A percentile compares a stretch with the other conserved stretches of the same genome.
phyloP scores from a whole-genome alignment of 345 rosid genomes.

The Punica granatum region DNA sequence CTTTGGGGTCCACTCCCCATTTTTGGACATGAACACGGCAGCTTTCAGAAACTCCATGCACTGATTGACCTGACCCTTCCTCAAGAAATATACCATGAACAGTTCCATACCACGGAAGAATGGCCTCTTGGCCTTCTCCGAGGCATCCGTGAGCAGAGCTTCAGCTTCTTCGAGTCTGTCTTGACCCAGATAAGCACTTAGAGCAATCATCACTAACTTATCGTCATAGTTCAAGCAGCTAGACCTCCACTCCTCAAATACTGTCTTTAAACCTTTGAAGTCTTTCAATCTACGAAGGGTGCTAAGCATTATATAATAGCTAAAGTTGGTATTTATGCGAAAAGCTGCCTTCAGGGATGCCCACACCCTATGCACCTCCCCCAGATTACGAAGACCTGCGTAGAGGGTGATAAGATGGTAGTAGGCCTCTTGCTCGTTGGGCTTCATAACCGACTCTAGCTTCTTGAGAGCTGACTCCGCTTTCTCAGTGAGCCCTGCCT shows the following conservation, averaged over 20 bases:
- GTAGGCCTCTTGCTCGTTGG: constrained; percentile 42
- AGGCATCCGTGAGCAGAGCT: constrained; percentile 28
- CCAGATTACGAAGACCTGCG: constrained; percentile 36
- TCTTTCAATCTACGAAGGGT: constrained; percentile 55
- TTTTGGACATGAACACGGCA: constrained; percentile 27
- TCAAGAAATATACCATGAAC: constrained; percentile 53
- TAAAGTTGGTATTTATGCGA: constrained; percentile 28
- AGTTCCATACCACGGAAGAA: constrained; percentile 35
- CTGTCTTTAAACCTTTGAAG: constrained; percentile 34
- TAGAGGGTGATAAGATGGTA: constrained; percentile 65
- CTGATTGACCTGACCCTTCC: constrained; percentile 25
- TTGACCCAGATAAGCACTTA: constrained; percentile 37
- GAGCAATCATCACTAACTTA: constrained; percentile 42
- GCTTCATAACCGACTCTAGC: constrained; percentile 43
- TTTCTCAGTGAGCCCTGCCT: constrained; percentile 51
- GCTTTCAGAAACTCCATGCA: constrained; percentile 46
- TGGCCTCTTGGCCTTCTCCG: constrained; percentile 26
- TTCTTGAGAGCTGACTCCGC: constrained; percentile 55
- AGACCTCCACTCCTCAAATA: constrained; percentile 68
- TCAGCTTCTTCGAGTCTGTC: constrained; percentile 55
- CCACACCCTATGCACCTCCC: constrained; percentile 63
- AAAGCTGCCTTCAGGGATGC: constrained; percentile 38
- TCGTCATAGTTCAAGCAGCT: constrained; percentile 41
- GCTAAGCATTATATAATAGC: constrained; percentile 52
- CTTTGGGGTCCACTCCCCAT: constrained; percentile 34